Evolutionary conservation across 73 alveolate species (phyloP).

Genomic region (Paramecium bursaria): DNA sequence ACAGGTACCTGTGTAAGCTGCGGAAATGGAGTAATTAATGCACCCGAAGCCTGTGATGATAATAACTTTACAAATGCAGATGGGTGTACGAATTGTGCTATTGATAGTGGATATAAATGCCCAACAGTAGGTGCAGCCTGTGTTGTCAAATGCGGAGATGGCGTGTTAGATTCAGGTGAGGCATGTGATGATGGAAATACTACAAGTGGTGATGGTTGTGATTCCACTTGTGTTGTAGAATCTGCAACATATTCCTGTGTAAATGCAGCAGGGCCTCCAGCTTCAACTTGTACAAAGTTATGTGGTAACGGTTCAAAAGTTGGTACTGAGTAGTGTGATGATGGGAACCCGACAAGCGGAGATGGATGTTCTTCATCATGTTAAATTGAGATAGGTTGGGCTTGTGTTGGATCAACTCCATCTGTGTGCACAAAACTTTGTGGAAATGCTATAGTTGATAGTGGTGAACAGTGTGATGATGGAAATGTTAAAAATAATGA

Average conservation of each 20-base stretch:
- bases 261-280: not conserved
- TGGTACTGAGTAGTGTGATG: conserved; percentile 70
- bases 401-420: conserved; percentile 47
- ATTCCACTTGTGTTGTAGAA: conserved; percentile 19
- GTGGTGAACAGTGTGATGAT: conserved; percentile 54
- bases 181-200: conserved; percentile 72
- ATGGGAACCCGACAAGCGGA: conserved; percentile 5
- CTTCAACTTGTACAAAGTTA: not conserved
- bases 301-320: conserved; percentile 48
- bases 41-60: conserved; percentile 43
- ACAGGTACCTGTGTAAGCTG: conserved; percentile 38
- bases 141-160: conserved; percentile 13
- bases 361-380: conserved; percentile 70
- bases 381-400: conserved; percentile 63
- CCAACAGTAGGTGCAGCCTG: conserved; percentile 19
- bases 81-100: conserved; percentile 32
- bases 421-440: conserved; percentile 41
- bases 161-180: conserved; percentile 59
- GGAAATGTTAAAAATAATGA: not conserved
- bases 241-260: conserved; percentile 15
- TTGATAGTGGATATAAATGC: not conserved
- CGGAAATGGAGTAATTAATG: conserved; percentile 61
- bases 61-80: not conserved
- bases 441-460: conserved; percentile 43
- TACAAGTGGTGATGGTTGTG: conserved; percentile 67